Conservation (phyloP, 2,329 filamentous ascomycete species). For the Botrytis cinerea region DNA sequence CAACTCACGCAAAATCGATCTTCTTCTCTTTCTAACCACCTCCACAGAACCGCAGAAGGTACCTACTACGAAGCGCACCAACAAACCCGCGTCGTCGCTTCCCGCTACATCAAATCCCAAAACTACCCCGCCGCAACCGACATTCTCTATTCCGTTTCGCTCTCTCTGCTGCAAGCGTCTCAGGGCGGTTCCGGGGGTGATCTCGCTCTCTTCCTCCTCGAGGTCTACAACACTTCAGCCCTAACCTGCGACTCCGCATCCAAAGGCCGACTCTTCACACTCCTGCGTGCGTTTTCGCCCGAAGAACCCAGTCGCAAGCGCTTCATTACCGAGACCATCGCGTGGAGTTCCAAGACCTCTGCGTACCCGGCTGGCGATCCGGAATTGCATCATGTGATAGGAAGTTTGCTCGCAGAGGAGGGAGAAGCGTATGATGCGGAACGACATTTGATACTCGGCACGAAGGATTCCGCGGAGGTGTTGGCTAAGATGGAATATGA, state of each 20-base stretch:
- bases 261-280: constrained; percentile 74
- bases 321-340: constrained; percentile 83
- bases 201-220: constrained; percentile 80
- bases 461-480: constrained; percentile 79
- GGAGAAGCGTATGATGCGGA: constrained; percentile 93
- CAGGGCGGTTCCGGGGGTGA: constrained; percentile 93
- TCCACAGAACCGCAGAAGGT: constrained; percentile 79
- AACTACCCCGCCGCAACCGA: constrained; percentile 87
- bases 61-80: constrained; percentile 98
- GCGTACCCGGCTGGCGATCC: constrained; percentile 87
- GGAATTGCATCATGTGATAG: constrained; percentile 90
- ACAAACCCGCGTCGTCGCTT: constrained; percentile 92
- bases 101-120: constrained; percentile 84
- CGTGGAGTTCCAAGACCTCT: constrained; percentile 60
- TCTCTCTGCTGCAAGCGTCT: constrained; percentile 84
- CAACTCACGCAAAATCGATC: constrained; percentile 1
- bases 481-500: constrained; percentile 84
- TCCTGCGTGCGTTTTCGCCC: constrained; percentile 76
- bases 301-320: constrained; percentile 91
- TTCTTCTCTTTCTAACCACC: constrained; percentile 22
- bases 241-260: constrained; percentile 72
- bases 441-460: constrained; percentile 83
- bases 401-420: constrained; percentile 87
- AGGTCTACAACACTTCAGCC: constrained; percentile 87
- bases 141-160: constrained; percentile 80